Percentiles rank a stretch among this genome's conserved stretches.
These are phyloP conservation scores for Akanthomyces muscarius DNA, from an alignment of 2,329 filamentous ascomycete genomes.

Conservation along the genomic window DNA sequence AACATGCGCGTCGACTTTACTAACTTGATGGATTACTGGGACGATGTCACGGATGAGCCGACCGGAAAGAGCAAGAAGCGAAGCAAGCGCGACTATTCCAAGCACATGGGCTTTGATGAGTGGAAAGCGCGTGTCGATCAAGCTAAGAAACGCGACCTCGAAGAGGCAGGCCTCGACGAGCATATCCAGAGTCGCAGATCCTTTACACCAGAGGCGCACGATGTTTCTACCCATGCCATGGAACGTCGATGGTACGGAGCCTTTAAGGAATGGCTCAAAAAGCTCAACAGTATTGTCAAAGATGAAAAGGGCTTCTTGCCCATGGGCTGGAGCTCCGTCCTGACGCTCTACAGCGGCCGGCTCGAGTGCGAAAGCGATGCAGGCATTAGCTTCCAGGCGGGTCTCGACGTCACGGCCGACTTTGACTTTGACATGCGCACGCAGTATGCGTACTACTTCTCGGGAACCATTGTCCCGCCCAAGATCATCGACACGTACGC, in stretches of 20 bases:
- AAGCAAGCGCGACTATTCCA: neutral
- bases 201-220: neutral
- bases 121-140: constrained; percentile 1
- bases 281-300: constrained; percentile 18
- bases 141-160: neutral
- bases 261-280: constrained; percentile 20
- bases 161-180: neutral
- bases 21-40: constrained; percentile 32
- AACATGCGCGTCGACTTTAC: constrained; percentile 33
- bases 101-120: neutral
- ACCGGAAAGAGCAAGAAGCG: neutral
- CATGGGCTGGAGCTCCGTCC: constrained; percentile 14
- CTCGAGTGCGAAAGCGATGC: constrained; percentile 12
- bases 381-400: neutral
- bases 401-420: neutral
- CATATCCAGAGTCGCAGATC: neutral
- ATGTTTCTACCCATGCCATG: neutral
- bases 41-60: constrained; percentile 21
- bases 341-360: constrained; percentile 17
- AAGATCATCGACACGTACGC: constrained; percentile 17
- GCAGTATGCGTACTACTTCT: constrained; percentile 22
- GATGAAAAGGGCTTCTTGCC: constrained; percentile 17
- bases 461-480: constrained; percentile 17
- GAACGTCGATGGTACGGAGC: constrained; percentile 20
- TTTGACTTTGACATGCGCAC: constrained; percentile 16